Evolutionary conservation across 805 yeast species (phyloP).

Genomic region (Wickerhamomyces strasburgensis): DNA sequence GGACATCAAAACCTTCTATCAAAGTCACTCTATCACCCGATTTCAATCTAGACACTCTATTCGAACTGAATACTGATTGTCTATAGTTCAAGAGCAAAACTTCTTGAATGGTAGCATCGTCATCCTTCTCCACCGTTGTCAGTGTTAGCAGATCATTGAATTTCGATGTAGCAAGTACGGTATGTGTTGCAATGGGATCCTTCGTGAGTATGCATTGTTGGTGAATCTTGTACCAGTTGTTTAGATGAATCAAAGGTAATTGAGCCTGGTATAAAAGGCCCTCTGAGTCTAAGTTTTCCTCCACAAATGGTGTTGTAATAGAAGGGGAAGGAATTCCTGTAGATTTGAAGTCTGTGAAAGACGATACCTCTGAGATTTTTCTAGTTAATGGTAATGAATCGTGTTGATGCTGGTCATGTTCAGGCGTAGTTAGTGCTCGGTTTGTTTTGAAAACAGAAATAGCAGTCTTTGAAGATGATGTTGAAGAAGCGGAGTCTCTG

Average conservation of each 20-base stretch:
- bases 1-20: conserved; percentile 6
- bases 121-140: conserved; percentile 5
- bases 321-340: too few species aligned
- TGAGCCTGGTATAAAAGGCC: conserved; percentile 10
- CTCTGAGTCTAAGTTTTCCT: too few species aligned
- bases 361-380: background rate
- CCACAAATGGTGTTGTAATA: too few species aligned
- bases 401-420: too few species aligned
- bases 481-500: background rate
- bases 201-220: conserved; percentile 5
- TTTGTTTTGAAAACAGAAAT: too few species aligned
- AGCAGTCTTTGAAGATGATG: too few species aligned
- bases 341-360: background rate
- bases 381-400: too few species aligned
- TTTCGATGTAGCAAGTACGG: conserved; percentile 1
- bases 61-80: conserved; percentile 9
- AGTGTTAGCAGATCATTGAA: conserved; percentile 15
- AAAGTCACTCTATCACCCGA: conserved; percentile 12
- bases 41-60: conserved; percentile 10
- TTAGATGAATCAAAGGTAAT: conserved; percentile 16
- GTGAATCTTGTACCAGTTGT: conserved; percentile 20
- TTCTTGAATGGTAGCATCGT: conserved; percentile 1
- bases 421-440: too few species aligned
- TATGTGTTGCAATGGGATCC: conserved; percentile 1
- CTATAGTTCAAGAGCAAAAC: conserved; percentile 16